Evolutionary conservation across 208 protist genomes (phyloP), one percentile per base, ranked within the genome.

Genomic region (Leishmania martiniquensis): DNA sequence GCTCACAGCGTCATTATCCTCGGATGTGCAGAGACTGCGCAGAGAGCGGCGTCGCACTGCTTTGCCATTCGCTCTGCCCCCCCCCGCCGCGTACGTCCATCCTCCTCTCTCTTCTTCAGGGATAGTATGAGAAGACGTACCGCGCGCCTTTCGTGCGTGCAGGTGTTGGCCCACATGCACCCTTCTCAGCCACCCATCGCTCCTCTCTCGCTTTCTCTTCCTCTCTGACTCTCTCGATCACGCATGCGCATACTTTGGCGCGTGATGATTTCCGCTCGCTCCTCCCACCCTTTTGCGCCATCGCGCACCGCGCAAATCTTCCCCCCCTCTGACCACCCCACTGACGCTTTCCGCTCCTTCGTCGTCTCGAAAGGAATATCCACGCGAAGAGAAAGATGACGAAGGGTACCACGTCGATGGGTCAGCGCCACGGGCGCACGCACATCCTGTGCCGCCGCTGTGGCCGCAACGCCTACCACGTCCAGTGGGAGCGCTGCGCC

Each of bases 361-460:
- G 70, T 22, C 42, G 68, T 72, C 47, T 59, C 42, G 52, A 51
- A 74, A 59, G 70, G 51, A 34, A 29, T 45, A 34, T 52, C 69
- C 29, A 32, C 25, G 37, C 5, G 49, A 59, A 52, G 34, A 59
- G 22, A 60, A 83, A 85, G 68, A 95, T 95, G 91, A 95, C 89
- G 44, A 97, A 95, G 84, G 90, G 91, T 87, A 93, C 93, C 68
- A 94, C 91, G 6, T 95, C 93, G 85, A 90, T 89, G 89, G 95
- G 95, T 73, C 88, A 95, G 92, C 93, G 95, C 91, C 89, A 92
- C 75, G 85, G 84, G 81, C 89, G 90, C 91, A 96, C 98, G 70
- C 99, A 99, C 95, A 98, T 96, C 76, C 85, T 99, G 72, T 99
- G 99, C 96, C 88, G 93, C 75, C 95, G 99, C 85, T 99, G 99